phyloP scores from a whole-genome alignment of 1,139 yeast genomes.

The Debaryomycetaceae sp. region DNA sequence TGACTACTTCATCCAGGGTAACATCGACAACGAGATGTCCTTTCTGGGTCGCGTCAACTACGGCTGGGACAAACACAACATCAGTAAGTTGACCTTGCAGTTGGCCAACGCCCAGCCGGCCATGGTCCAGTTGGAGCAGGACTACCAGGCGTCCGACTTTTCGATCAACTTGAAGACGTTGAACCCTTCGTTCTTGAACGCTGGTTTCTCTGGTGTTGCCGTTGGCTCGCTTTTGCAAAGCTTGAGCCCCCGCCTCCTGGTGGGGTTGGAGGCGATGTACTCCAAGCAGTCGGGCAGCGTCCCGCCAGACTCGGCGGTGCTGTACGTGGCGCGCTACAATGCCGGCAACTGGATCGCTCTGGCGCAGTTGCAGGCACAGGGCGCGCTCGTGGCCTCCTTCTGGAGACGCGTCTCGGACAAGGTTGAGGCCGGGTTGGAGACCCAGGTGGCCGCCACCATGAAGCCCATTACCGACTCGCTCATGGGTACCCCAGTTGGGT shows the following conservation, averaged over 20 bases:
- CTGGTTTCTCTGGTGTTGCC: constrained; percentile 84
- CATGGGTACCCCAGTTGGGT: constrained; percentile 77
- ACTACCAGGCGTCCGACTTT: constrained; percentile 84
- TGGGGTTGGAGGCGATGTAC: constrained; percentile 93
- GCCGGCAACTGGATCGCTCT: constrained; percentile 89
- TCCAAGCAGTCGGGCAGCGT: constrained; percentile 67
- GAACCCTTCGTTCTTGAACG: constrained; percentile 77
- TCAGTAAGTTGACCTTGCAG: constrained; percentile 85
- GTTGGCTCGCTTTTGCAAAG: constrained; percentile 91
- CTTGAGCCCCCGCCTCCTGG: constrained; percentile 73
- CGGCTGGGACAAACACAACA: constrained; percentile 79
- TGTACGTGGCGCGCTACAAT: constrained; percentile 87
- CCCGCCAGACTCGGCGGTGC: constrained; percentile 91
- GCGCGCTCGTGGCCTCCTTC: constrained; percentile 83
- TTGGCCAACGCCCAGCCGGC: constrained; percentile 86
- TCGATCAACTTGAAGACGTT: constrained; percentile 85
- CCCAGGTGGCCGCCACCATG: constrained; percentile 76
- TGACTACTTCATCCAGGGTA: constrained; percentile 83
- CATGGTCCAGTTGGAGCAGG: constrained; percentile 96
- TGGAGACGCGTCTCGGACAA: constrained; percentile 90
- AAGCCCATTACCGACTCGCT: constrained; percentile 77
- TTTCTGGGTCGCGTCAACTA: constrained; percentile 88
- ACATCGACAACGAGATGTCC: constrained; percentile 80
- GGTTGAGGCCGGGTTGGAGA: constrained; percentile 96
- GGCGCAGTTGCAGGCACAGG: constrained; percentile 92